phyloP scores from a whole-genome alignment of 176 grass and related monocot species.

The Avena atlantica region DNA sequence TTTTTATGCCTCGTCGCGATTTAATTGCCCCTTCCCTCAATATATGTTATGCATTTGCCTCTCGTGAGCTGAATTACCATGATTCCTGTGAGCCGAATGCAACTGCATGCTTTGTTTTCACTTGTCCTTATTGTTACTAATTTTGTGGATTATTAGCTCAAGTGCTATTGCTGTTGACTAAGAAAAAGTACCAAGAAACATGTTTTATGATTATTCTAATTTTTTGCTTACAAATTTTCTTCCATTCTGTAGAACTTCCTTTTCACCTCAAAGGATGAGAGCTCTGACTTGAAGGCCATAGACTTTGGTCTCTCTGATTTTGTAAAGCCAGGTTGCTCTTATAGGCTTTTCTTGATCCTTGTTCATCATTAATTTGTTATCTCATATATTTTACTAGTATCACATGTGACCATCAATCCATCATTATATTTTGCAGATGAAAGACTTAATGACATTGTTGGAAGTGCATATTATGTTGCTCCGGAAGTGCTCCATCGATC shows the following conservation, averaged over 20 bases:
- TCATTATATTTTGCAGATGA: conserved; percentile 66
- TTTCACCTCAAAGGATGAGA: conserved; percentile 62
- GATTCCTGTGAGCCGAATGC: conserved; percentile 2
- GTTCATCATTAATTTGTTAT: background rate
- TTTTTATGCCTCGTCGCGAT: background rate
- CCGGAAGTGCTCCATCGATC: conserved; percentile 89
- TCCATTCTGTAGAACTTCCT: conserved; percentile 64
- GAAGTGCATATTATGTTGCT: conserved; percentile 98
- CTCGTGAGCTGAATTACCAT: background rate
- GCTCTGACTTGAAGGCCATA: conserved; percentile 67
- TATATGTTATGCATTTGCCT: background rate
- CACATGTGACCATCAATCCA: conserved; percentile 12
- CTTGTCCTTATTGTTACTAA: background rate
- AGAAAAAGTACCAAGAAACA: background rate
- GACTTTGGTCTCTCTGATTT: conserved; percentile 85
- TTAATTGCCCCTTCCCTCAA: background rate
- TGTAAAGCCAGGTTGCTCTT: conserved; percentile 66
- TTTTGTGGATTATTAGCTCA: conserved; percentile 12
- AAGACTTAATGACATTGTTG: conserved; percentile 94
- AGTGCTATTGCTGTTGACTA: conserved; percentile 27
- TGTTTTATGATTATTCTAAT: conserved; percentile 38
- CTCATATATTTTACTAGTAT: conserved; percentile 21
- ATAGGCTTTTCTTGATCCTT: conserved; percentile 27
- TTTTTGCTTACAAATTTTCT: conserved; percentile 7
- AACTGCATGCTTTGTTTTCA: conserved; percentile 24